A percentile compares a stretch with the other conserved stretches of the same genome.
Evolutionary conservation across 345 rosid genomes (phyloP).

Genomic region (Salix koriyanagi): DNA sequence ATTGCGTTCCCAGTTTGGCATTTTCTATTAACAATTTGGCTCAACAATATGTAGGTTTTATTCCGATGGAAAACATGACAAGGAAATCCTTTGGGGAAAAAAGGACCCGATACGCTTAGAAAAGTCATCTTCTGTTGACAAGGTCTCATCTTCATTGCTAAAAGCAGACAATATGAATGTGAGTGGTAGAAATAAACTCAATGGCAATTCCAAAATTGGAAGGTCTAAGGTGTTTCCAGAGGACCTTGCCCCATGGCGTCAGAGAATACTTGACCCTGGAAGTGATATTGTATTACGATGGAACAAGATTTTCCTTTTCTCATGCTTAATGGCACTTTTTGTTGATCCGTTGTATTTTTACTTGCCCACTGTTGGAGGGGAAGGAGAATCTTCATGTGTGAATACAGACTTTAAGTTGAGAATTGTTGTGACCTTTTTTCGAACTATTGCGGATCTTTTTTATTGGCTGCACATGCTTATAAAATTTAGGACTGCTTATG

Average conservation of each 20-base stretch:
- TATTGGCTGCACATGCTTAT: conserved; percentile 74
- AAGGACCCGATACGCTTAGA: conserved; percentile 40
- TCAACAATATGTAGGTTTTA: conserved; percentile 54
- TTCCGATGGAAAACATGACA: conserved; percentile 48
- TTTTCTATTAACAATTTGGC: conserved; percentile 1
- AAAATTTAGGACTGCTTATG: conserved; percentile 84
- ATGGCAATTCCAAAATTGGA: conserved; percentile 37
- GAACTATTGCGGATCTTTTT: conserved; percentile 79
- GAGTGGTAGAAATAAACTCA: conserved; percentile 42
- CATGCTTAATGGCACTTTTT: conserved; percentile 81
- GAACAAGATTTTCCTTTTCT: conserved; percentile 76
- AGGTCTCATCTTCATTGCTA: conserved; percentile 44
- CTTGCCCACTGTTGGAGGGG: conserved; percentile 57
- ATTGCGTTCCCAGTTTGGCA: neutral
- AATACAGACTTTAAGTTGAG: conserved; percentile 56
- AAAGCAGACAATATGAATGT: conserved; percentile 45
- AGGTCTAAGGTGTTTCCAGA: conserved; percentile 41
- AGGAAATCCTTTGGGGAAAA: conserved; percentile 42
- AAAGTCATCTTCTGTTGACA: conserved; percentile 41
- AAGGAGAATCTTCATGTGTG: conserved; percentile 40
- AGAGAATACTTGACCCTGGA: conserved; percentile 76
- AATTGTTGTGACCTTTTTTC: conserved; percentile 61
- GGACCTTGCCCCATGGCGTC: conserved; percentile 52
- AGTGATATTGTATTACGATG: conserved; percentile 73
- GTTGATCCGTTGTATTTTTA: conserved; percentile 81